Evolutionary conservation across 768 basidiomycete species (phyloP).

Genomic region (Auricularia sp.): DNA sequence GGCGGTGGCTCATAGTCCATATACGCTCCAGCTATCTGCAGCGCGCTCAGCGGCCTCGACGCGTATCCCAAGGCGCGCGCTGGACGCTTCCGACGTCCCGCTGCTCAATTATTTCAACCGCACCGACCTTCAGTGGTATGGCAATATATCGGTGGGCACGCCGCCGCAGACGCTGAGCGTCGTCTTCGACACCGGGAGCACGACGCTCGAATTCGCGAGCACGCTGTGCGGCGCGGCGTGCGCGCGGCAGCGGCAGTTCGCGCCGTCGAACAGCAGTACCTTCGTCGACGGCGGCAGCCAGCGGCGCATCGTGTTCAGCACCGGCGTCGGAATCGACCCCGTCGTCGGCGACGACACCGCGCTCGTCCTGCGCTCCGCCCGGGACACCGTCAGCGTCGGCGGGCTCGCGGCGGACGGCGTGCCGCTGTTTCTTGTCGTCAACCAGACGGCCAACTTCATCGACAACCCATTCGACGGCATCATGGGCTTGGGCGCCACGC

Average conservation of each 20-base stretch:
- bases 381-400: conserved; percentile 42
- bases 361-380: conserved; percentile 28
- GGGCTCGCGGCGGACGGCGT: conserved; percentile 30
- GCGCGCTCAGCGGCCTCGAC: background rate
- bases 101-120: conserved; percentile 46
- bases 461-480: conserved; percentile 50
- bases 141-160: conserved; percentile 41
- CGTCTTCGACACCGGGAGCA: conserved; percentile 51
- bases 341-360: conserved; percentile 24
- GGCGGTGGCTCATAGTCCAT: background rate
- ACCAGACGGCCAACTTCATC: conserved; percentile 42
- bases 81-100: conserved; percentile 30
- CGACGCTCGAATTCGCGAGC: conserved; percentile 39
- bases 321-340: conserved; percentile 45
- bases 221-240: conserved; percentile 39
- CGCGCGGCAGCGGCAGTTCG: conserved; percentile 35
- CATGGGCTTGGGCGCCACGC: conserved; percentile 40
- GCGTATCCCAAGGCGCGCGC: background rate
- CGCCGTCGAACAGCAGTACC: conserved; percentile 40
- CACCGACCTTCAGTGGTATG: conserved; percentile 52
- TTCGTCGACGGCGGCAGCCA: conserved; percentile 36
- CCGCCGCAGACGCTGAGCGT: conserved; percentile 34
- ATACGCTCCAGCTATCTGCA: background rate
- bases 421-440: conserved; percentile 41
- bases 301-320: conserved; percentile 40